Conservation (phyloP, 331 rosid species). For the Pyrus hybrid region DNA sequence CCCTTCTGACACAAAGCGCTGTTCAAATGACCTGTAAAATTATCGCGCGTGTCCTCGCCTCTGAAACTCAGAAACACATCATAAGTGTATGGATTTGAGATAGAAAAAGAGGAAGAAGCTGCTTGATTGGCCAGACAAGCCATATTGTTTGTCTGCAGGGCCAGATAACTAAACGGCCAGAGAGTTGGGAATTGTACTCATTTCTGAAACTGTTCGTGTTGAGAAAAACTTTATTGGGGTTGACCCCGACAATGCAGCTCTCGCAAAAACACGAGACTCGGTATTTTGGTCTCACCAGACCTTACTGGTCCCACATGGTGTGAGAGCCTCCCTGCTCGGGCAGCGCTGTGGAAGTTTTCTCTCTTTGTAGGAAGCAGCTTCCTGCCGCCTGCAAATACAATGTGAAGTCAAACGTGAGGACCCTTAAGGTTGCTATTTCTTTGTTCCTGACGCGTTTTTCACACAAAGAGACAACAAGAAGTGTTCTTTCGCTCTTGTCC, state of each 20-base stretch:
- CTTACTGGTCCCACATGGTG: too few species aligned
- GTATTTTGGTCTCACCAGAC: too few species aligned
- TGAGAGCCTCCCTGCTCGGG: too few species aligned
- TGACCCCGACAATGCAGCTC: too few species aligned
- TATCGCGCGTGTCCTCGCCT: neutral
- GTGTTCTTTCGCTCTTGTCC: too few species aligned
- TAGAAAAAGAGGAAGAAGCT: neutral
- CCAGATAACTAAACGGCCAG: neutral
- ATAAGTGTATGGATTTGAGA: neutral
- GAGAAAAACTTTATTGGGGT: too few species aligned
- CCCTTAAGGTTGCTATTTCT: neutral
- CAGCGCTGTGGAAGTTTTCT: too few species aligned
- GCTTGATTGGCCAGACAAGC: neutral
- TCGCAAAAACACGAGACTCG: too few species aligned
- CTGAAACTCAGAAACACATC: neutral
- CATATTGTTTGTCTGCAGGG: neutral
- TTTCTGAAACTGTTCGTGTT: neutral
- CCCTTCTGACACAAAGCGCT: neutral
- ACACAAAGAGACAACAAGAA: too few species aligned
- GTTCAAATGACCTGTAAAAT: neutral
- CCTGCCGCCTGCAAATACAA: neutral
- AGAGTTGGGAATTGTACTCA: neutral
- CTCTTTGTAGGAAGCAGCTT: neutral
- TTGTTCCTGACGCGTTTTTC: neutral
- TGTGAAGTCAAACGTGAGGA: neutral